Conservation (phyloP, 495 filamentous ascomycete species). For the Penicillium diatomitis region DNA sequence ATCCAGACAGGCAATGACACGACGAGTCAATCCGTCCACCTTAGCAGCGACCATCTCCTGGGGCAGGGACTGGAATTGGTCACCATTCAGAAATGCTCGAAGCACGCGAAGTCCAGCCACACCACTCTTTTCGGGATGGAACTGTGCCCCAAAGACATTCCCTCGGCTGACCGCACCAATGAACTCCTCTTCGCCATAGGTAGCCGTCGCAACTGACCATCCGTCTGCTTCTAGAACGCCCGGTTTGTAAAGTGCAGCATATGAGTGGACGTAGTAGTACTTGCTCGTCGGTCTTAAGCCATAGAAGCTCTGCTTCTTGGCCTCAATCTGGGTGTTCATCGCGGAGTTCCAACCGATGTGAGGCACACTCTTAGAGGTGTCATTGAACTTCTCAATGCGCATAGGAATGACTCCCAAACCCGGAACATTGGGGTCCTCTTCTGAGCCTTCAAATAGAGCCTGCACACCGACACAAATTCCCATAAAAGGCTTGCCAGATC, state of each 20-base stretch:
- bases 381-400: slow-evolving; percentile 65
- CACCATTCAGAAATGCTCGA: slow-evolving; percentile 73
- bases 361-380: slow-evolving; percentile 74
- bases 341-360: slow-evolving; percentile 99
- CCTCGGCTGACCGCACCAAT: slow-evolving; percentile 80
- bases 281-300: slow-evolving; percentile 72
- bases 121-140: slow-evolving; percentile 96
- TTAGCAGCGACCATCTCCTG: slow-evolving; percentile 13
- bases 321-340: slow-evolving; percentile 39
- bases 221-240: slow-evolving; percentile 66
- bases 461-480: slow-evolving; percentile 95
- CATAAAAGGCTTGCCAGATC: slow-evolving; percentile 89
- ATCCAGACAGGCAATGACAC: slow-evolving; percentile 92
- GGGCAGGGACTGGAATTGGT: slow-evolving; percentile 37
- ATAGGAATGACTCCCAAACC: slow-evolving; percentile 70
- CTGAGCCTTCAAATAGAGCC: slow-evolving; percentile 76
- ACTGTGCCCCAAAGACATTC: slow-evolving; percentile 86
- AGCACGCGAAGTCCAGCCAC: slow-evolving; percentile 75
- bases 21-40: slow-evolving; percentile 66
- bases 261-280: slow-evolving; percentile 98
- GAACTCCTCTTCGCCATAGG: slow-evolving; percentile 83
- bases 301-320: slow-evolving; percentile 51
- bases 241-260: slow-evolving; percentile 66
- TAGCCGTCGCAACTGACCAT: slow-evolving; percentile 81
- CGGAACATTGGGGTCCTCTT: slow-evolving; percentile 58